Evolutionary conservation across 169 alveolate genomes (phyloP), one percentile per base, ranked within the genome.

Genomic region (Perkinsus marinus): DNA sequence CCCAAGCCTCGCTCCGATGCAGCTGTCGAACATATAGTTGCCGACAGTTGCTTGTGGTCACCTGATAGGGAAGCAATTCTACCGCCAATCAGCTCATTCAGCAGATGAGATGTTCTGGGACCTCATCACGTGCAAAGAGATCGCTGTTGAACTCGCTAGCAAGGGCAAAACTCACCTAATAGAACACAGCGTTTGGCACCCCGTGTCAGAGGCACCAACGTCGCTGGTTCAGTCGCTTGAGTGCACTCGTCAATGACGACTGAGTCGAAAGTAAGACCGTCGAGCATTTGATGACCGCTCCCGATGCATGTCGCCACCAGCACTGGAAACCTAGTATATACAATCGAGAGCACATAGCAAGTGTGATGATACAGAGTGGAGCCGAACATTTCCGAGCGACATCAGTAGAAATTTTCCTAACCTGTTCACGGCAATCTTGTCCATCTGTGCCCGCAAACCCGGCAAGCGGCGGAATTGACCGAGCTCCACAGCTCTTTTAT

Each of bases 41-140:
- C 99, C 36, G 99, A 98, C 89, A 98, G 96, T 93, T 98, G 99
- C 94, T 97, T 98, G 94, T 97, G 99, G 95, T 98, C 99, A 0
- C 99, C 98, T 39, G 95, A 93, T 41, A 96, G 93, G 41, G 95
- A 96, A 39, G 95, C 90, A 79, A 94, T 95, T 41, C 46, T 6
- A 41, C 46, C 19, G 46, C 46, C 46, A 3, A 10, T 6, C 19
- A 10, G 10, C 3, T 6, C 10, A 41, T 3, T 41, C 46, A 6
- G 46, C 46, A 10, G 46, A 41, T 6, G 46, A 3, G 10, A 41
- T 6, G 46, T 41, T 41, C 46, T 10, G 46, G 10, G 10, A 3
- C 10, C 10, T 41, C 46, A 6, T 41, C 46, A 41, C 46, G 46
- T 41, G 19, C 10, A 10, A 10, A 41, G 19, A 41, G 46, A 41